These are phyloP conservation scores for Circinella umbellata DNA, from an alignment of 371 early-diverging fungal genomes.

Conservation along the genomic window DNA sequence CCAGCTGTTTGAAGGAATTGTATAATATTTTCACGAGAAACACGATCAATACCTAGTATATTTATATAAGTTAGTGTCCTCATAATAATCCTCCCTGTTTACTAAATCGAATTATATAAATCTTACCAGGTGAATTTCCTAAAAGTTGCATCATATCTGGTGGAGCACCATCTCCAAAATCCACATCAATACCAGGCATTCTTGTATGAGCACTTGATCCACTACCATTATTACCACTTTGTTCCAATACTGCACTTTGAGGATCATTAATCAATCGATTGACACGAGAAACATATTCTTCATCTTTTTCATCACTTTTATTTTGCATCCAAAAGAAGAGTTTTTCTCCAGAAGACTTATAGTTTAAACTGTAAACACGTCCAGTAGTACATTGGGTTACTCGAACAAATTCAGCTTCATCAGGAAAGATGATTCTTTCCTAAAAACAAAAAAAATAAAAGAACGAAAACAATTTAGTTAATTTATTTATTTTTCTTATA, in stretches of 20 bases:
- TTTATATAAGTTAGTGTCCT: background rate
- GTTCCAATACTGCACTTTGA: constrained; percentile 35
- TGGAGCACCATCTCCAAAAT: constrained; percentile 23
- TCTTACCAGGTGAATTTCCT: constrained; percentile 31
- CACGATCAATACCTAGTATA: background rate
- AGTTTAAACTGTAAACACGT: constrained; percentile 77
- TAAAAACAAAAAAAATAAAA: constrained; percentile 11
- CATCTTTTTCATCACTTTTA: constrained; percentile 60
- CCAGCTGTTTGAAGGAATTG: constrained; percentile 55
- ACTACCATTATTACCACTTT: constrained; percentile 8
- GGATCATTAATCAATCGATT: constrained; percentile 68
- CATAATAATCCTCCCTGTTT: background rate
- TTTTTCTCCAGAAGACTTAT: constrained; percentile 74
- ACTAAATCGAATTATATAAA: too few relatives aligned
- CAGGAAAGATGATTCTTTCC: constrained; percentile 81
- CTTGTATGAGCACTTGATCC: constrained; percentile 23
- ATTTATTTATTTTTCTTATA: too few relatives aligned
- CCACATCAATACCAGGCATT: constrained; percentile 24
- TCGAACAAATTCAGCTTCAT: constrained; percentile 72
- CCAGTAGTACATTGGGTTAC: constrained; percentile 74
- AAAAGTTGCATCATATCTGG: constrained; percentile 45
- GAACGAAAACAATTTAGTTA: background rate
- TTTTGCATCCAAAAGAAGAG: constrained; percentile 88
- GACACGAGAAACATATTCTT: constrained; percentile 53
- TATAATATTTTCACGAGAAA: constrained; percentile 53